Base-by-base conservation (phyloP, 805 yeast genomes). In the Metschnikowia orientalis region DNA sequence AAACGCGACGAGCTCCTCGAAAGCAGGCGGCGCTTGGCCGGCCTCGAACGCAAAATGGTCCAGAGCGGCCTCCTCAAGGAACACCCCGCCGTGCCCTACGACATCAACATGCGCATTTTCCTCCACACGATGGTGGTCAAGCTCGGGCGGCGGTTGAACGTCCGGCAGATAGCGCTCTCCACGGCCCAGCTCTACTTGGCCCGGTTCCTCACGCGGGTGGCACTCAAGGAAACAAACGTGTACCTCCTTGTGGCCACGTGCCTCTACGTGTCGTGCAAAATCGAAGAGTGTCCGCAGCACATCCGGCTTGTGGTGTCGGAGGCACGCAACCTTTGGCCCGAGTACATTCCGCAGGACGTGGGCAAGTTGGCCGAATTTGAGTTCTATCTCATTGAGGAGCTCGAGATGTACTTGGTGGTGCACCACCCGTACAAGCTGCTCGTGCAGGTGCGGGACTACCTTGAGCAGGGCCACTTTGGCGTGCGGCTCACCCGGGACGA, bases 241-340 rank as follows among this genome's bases (percentile, higher is more conserved):
- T 90, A 88, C 51, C 59, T 88, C 25, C 58, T 89, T 35, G 81
- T 87, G 8, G 78, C 98, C 1, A 79, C 97, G 0, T 79, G 92
- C 45, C 69, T 90, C 2, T 92, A 92, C 50, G 69, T 92, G 18
- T 89, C 97, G 0, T 83, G 96, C 61, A 90, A 92, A 54, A 82
- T 88, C 20, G 97, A 92, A 56, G 98, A 92, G 57, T 81, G 86
- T 47, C 97, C 98, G 1, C 95, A 84, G 51, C 97, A 92, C 53
- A 87, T 92, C 7, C 63, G 96, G 35, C 75, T 89, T 1, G 71
- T 92, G 7, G 75, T 86, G 14, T 70, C 79, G 12, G 97, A 90
- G 53, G 92, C 97, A 2, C 63, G 95, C 33, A 81, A 81, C 23
- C 61, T 87, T 23, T 90, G 97, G 97, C 97, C 97, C 0, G 96